Evolutionary conservation across 1,139 yeast species (phyloP), one percentile per base, ranked within the genome.

Genomic region (Taphrina wiesneri): DNA sequence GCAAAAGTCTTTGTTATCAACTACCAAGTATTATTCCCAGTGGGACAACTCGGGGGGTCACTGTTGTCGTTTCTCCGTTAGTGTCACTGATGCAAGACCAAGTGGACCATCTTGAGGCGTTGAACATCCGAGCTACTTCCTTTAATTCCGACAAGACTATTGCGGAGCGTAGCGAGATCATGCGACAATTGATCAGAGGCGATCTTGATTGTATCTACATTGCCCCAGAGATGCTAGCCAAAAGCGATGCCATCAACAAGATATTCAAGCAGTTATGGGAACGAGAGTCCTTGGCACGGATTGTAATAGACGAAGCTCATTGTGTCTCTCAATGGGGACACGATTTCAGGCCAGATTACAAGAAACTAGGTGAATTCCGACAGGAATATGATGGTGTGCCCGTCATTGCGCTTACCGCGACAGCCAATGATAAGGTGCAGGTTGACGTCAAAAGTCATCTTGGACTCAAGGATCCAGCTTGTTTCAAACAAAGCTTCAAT

Each of bases 241-340:
- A 88, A 4, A 90, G 96, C 46, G 81, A 78, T 9, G 85, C 86
- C 72, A 85, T 95, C 64, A 88, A 85, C 73, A 81, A 80, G 66
- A 86, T 87, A 0, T 85, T 95, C 62, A 78, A 81, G 17, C 80
- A 77, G 63, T 77, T 93, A 21, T 81, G 88, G 74, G 78, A 80
- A 2, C 81, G 81, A 46, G 79, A 81, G 4, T 79, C 80, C 71
- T 77, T 95, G 49, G 96, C 97, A 0, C 80, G 98, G 65, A 83
- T 95, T 39, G 97, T 95, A 11, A 91, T 95, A 57, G 99, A 95
- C 77, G 99, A 95, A 74, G 99, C 99, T 0, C 99, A 95, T 77
- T 95, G 99, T 81, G 96, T 95, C 67, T 90, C 97, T 68, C 88
- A 96, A 11, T 95, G 99, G 99, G 99, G 99, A 19, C 99, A 95